Evolutionary conservation across 805 yeast genomes (phyloP).

Genomic region (Saturnispora silvae): DNA sequence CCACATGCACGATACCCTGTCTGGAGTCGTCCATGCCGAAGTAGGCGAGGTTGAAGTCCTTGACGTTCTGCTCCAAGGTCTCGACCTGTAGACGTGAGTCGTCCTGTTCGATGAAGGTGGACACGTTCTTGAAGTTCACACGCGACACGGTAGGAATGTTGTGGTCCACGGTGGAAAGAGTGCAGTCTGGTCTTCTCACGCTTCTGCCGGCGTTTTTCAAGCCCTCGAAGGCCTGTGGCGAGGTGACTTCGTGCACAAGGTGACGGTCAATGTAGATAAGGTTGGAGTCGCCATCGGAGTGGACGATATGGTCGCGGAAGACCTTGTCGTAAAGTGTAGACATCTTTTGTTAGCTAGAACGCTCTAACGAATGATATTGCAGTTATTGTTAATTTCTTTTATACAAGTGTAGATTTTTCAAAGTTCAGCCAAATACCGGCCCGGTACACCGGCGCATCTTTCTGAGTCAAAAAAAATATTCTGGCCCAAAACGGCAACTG

Average conservation of each 20-base stretch:
- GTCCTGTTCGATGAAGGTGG: constrained; percentile 74
- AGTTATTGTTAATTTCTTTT: not conserved
- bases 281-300: constrained; percentile 75
- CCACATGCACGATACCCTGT: constrained; percentile 97
- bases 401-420: not conserved
- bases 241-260: constrained; percentile 95
- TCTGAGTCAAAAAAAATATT: too few relatives aligned
- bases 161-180: constrained; percentile 92
- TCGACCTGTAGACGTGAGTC: constrained; percentile 89
- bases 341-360: constrained; percentile 29
- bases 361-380: constrained; percentile 1
- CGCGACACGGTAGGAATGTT: constrained; percentile 95
- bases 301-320: constrained; percentile 88
- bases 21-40: constrained; percentile 91
- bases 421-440: not conserved
- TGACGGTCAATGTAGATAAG: constrained; percentile 92
- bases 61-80: constrained; percentile 88
- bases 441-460: not conserved
- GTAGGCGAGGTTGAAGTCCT: constrained; percentile 78
- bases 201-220: constrained; percentile 74
- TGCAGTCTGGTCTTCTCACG: constrained; percentile 88
- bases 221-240: constrained; percentile 99
- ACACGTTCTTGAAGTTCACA: constrained; percentile 57
- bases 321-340: constrained; percentile 92
- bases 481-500: too few relatives aligned